Percentiles rank a stretch among this genome's conserved stretches.
These are phyloP conservation scores for Coniochaeta prunicola DNA, from an alignment of 2,329 filamentous ascomycete genomes.

Conservation along the genomic window DNA sequence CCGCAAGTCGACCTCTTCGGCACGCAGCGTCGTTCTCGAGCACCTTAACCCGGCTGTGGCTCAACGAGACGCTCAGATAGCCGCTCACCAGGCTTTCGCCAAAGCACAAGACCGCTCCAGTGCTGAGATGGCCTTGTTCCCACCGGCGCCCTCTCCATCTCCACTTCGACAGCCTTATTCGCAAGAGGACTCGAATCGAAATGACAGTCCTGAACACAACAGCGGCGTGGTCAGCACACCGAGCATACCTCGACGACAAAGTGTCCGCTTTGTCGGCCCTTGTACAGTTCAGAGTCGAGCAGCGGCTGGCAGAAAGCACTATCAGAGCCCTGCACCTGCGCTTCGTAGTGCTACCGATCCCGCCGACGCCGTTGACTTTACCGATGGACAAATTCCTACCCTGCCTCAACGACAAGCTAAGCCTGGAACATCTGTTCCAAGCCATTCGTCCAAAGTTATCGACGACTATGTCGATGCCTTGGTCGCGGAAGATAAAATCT, in stretches of 20 bases:
- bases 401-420: background rate
- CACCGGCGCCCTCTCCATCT: constrained; percentile 16
- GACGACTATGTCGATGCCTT: constrained; percentile 28
- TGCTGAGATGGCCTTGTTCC: constrained; percentile 25
- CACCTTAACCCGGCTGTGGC: constrained; percentile 41
- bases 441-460: constrained; percentile 10
- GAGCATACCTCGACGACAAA: constrained; percentile 37
- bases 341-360: background rate
- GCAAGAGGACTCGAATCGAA: constrained; percentile 10
- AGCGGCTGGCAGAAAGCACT: background rate
- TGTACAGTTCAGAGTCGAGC: constrained; percentile 4
- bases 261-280: constrained; percentile 44
- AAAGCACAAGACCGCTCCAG: constrained; percentile 37
- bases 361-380: background rate
- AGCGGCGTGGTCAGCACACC: background rate
- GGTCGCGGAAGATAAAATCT: constrained; percentile 32
- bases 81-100: constrained; percentile 53
- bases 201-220: constrained; percentile 10
- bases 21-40: constrained; percentile 36
- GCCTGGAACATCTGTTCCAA: background rate
- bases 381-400: background rate
- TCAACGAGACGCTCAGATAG: constrained; percentile 53
- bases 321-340: background rate
- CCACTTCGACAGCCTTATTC: constrained; percentile 9
- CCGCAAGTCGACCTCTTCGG: constrained; percentile 47